Evolutionary conservation across 1,284 basidiomycete genomes (phyloP).

Genomic region (Vanrija sp.): DNA sequence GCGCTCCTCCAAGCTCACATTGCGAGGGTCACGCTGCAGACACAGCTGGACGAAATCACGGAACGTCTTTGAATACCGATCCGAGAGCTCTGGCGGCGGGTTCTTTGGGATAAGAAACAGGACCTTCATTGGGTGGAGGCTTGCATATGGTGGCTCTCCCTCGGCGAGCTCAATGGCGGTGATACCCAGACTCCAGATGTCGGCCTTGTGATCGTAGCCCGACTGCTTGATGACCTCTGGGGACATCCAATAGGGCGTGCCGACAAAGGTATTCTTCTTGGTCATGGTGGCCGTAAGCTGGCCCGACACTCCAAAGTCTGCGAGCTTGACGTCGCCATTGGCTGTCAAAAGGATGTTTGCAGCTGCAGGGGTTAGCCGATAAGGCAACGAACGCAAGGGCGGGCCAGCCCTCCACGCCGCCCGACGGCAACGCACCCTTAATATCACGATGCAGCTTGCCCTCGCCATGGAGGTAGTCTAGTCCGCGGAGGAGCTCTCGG

Average conservation of each 20-base stretch:
- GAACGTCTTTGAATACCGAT: slow-evolving; percentile 83
- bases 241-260: slow-evolving; percentile 98
- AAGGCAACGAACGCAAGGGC: too few relatives aligned
- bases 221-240: slow-evolving; percentile 99
- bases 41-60: slow-evolving; percentile 91
- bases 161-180: slow-evolving; percentile 96
- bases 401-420: too few relatives aligned
- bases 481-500: slow-evolving; percentile 81
- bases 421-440: slow-evolving; percentile 63
- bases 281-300: slow-evolving; percentile 92
- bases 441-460: slow-evolving; percentile 98
- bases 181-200: slow-evolving; percentile 93
- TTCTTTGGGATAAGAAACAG: slow-evolving; percentile 98
- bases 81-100: slow-evolving; percentile 81
- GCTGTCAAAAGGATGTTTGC: slow-evolving; percentile 93
- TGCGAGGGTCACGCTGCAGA: slow-evolving; percentile 86
- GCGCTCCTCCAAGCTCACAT: slow-evolving; percentile 55
- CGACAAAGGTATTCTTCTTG: slow-evolving; percentile 99
- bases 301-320: slow-evolving; percentile 98
- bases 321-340: slow-evolving; percentile 91
- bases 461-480: slow-evolving; percentile 90
- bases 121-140: slow-evolving; percentile 98
- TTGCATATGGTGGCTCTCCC: slow-evolving; percentile 95
- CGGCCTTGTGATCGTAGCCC: slow-evolving; percentile 97
- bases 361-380: slow-evolving; percentile 53